Conservation (phyloP, 768 basidiomycete genomes). For the Pisolithus marmoratus region DNA sequence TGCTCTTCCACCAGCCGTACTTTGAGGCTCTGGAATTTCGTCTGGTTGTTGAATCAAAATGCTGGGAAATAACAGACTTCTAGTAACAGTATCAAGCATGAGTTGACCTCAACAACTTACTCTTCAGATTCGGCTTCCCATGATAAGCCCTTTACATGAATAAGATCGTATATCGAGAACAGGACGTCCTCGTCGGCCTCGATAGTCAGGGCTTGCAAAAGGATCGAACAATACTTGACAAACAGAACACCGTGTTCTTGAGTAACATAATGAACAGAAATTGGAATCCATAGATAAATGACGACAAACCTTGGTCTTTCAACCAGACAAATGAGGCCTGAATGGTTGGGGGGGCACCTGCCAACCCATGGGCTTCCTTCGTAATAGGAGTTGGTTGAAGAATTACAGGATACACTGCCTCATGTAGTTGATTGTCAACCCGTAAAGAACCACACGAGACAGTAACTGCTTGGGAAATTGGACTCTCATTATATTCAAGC, state of each 20-base stretch:
- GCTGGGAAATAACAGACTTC: constrained; percentile 33
- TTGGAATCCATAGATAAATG: background rate
- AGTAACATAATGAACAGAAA: background rate
- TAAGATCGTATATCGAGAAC: constrained; percentile 87
- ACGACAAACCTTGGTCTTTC: constrained; percentile 76
- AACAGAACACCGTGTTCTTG: constrained; percentile 97
- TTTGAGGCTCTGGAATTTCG: constrained; percentile 65
- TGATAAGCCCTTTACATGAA: constrained; percentile 83
- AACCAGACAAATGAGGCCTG: constrained; percentile 85
- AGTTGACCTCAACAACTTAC: constrained; percentile 38
- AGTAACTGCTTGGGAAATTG: constrained; percentile 72
- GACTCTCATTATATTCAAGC: constrained; percentile 79
- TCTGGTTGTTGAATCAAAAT: constrained; percentile 66
- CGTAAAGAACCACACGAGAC: constrained; percentile 84
- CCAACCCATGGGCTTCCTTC: constrained; percentile 67
- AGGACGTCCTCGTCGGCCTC: constrained; percentile 97
- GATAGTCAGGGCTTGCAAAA: constrained; percentile 90
- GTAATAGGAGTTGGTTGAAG: constrained; percentile 89
- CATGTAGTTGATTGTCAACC: constrained; percentile 96
- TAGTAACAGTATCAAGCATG: background rate
- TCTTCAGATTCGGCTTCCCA: constrained; percentile 79
- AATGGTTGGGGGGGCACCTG: constrained; percentile 74
- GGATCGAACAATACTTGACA: constrained; percentile 92
- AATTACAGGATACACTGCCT: constrained; percentile 90
- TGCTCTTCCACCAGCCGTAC: constrained; percentile 63